A percentile compares a stretch with the other conserved stretches of the same genome.
Evolutionary conservation across 257 asterid species (phyloP).

Genomic region (Henckelia pumila): DNA sequence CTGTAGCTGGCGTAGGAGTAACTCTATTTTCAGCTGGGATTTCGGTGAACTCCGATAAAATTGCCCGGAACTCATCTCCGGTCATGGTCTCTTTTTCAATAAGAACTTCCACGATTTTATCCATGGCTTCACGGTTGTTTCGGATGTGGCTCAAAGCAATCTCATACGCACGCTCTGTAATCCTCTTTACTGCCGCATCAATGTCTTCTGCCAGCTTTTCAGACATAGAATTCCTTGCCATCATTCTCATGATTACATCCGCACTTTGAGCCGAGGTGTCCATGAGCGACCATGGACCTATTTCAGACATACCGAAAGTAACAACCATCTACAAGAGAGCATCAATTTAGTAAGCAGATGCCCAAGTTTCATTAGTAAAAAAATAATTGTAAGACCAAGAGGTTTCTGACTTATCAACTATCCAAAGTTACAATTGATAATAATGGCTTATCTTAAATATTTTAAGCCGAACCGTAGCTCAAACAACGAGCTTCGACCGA

Average conservation of each 20-base stretch:
- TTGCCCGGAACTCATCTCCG: constrained; percentile 93
- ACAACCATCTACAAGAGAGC: constrained; percentile 70
- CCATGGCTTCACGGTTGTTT: constrained; percentile 88
- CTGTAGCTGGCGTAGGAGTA: constrained; percentile 52
- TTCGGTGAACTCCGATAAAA: constrained; percentile 72
- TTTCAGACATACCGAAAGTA: constrained; percentile 90
- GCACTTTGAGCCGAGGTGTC: constrained; percentile 67
- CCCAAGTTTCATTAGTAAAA: too few species aligned
- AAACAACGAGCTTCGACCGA: neutral
- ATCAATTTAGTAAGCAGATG: neutral
- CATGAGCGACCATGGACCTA: constrained; percentile 97
- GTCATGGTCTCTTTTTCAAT: constrained; percentile 88
- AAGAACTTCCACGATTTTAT: constrained; percentile 84
- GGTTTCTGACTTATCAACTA: neutral
- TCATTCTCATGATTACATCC: constrained; percentile 96
- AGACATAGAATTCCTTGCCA: constrained; percentile 96
- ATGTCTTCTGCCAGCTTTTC: constrained; percentile 97
- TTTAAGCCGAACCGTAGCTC: neutral
- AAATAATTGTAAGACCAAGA: too few species aligned
- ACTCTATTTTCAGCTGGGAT: constrained; percentile 77
- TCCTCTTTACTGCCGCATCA: constrained; percentile 75
- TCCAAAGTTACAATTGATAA: too few species aligned
- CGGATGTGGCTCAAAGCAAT: constrained; percentile 70
- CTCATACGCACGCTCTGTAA: constrained; percentile 76
- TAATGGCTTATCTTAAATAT: neutral